phyloP scores from a whole-genome alignment of 495 filamentous ascomycete species.

The Cenococcum geophilum region DNA sequence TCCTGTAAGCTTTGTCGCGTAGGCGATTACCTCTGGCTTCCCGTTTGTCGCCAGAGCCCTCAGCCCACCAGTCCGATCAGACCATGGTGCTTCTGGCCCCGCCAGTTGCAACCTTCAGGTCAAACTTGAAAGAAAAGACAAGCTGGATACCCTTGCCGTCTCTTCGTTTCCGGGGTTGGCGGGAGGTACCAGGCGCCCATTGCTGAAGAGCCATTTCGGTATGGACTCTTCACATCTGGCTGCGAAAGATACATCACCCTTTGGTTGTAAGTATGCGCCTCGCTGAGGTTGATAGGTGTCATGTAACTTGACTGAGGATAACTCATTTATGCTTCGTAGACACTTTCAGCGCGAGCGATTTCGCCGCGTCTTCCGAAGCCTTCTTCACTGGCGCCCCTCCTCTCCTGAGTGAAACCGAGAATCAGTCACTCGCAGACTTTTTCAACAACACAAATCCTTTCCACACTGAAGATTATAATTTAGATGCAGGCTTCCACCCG shows the following conservation, averaged over 20 bases:
- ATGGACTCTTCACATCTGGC: slow-evolving; percentile 15
- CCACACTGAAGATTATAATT: background rate
- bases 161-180: slow-evolving; percentile 21
- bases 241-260: slow-evolving; percentile 15
- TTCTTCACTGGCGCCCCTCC: slow-evolving; percentile 8
- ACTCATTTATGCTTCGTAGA: slow-evolving; percentile 8
- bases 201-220: slow-evolving; percentile 4
- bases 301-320: background rate
- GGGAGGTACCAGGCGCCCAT: slow-evolving; percentile 13
- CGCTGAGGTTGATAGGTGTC: background rate
- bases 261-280: slow-evolving; percentile 18
- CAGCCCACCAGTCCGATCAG: background rate
- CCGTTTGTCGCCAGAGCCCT: no score
- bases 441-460: slow-evolving; percentile 16
- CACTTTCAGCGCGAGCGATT: slow-evolving; percentile 14
- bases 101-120: background rate
- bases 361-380: background rate
- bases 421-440: slow-evolving; percentile 17
- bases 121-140: background rate
- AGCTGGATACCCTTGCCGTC: slow-evolving; percentile 20
- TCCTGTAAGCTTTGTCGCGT: no score
- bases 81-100: background rate
- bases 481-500: background rate
- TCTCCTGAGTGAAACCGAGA: slow-evolving; percentile 20
- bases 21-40: no score